Conservation (phyloP, 345 rosid genomes). For the Mallotus nudiflorus region DNA sequence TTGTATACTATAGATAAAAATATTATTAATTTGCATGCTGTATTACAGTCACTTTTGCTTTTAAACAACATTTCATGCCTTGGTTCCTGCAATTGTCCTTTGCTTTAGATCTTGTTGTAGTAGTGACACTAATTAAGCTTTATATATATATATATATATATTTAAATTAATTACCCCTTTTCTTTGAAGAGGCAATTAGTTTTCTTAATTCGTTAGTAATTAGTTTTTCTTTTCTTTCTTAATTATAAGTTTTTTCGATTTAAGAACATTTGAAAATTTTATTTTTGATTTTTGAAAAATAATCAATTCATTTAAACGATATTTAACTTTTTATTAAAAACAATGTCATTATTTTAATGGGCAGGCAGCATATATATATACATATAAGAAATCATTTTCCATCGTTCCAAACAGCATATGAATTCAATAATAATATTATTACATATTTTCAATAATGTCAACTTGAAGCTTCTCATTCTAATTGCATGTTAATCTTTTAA, state of each 20-base stretch:
- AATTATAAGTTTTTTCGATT: background rate
- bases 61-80: conserved; percentile 45
- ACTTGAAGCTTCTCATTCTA: background rate
- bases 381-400: background rate
- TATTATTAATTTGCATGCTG: conserved; percentile 53
- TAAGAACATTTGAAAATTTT: conserved; percentile 19
- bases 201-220: background rate
- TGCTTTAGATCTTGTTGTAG: conserved; percentile 29
- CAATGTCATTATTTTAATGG: too few relatives aligned
- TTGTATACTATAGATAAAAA: conserved; percentile 3
- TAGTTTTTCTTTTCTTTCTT: background rate
- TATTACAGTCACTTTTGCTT: conserved; percentile 40
- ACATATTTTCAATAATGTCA: background rate
- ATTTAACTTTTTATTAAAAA: too few relatives aligned
- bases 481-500: background rate
- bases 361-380: too few relatives aligned
- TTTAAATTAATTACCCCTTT: background rate
- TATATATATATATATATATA: conserved; percentile 17
- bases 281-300: background rate
- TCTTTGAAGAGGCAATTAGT: background rate
- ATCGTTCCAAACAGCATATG: background rate
- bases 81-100: conserved; percentile 33
- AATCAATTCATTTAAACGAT: background rate
- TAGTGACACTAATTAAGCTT: conserved; percentile 30
- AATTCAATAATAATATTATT: background rate